Evolutionary conservation across 2,329 filamentous ascomycete genomes (phyloP), one percentile per base, ranked within the genome.

Genomic region (Dothideomycetes sp.): DNA sequence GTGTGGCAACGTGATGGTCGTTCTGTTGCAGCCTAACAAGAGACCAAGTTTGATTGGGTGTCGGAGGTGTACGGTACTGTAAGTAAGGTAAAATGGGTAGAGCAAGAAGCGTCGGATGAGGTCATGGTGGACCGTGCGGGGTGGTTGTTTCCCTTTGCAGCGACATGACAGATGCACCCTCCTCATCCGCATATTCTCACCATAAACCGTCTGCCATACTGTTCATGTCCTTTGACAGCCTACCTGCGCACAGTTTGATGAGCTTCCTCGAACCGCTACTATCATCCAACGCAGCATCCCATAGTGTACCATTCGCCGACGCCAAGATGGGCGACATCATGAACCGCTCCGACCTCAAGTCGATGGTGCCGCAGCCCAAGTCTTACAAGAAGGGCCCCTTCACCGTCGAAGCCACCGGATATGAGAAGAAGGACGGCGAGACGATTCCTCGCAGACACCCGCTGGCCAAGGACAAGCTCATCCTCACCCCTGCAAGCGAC

Each of bases 381-480:
- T 49, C 54, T 36, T 58, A 61, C 52, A 79, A 81, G 62, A 77
- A 78, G 60, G 73, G 78, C 24, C 84, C 85, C 11, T 89, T 80
- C 67, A 80, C 81, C 41, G 66, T 87, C 54, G 83, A 91, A 52
- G 76, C 73, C 9, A 67, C 81, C 12, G 82, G 79, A 52, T 75
- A 69, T 48, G 63, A 78, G 55, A 77, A 79, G 50, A 72, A 82
- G 45, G 70, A 80, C 4, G 86, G 86, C 65, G 86, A 94, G 68
- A 89, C 87, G 36, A 79, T 86, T 48, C 86, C 87, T 30, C 81
- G 84, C 51, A 76, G 86, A 43, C 79, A 93, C 58, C 69, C 75
- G 40, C 68, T 70, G 43, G 76, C 81, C 47, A 84, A 82, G 59
- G 72, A 93, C 51, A 77, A 72, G 37, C 77, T 94, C 43, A 65